A percentile compares a stretch with the other conserved stretches of the same genome.
phyloP scores from a whole-genome alignment of 2,329 filamentous ascomycete genomes.

The Geosmithia flava region DNA sequence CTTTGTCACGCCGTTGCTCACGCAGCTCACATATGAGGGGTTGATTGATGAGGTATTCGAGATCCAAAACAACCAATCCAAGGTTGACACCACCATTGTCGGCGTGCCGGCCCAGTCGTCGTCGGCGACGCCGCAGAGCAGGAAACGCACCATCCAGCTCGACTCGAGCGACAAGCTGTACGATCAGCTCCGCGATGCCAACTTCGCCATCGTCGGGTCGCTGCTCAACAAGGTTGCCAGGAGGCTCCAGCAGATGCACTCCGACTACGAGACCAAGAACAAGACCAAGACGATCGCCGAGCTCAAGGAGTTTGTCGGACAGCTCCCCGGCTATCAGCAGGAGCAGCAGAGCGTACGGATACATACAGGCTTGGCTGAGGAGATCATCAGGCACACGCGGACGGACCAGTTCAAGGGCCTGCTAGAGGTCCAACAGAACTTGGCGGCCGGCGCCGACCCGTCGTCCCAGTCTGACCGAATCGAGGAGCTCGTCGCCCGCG shows the following conservation, averaged over 20 bases:
- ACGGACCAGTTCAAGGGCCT: constrained; percentile 80
- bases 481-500: constrained; percentile 86
- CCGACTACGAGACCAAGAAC: constrained; percentile 84
- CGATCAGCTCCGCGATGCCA: constrained; percentile 75
- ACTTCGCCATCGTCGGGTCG: constrained; percentile 88
- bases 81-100: constrained; percentile 82
- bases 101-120: constrained; percentile 57
- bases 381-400: constrained; percentile 86
- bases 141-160: constrained; percentile 78
- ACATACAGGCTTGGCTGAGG: constrained; percentile 85
- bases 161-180: constrained; percentile 87
- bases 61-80: constrained; percentile 84
- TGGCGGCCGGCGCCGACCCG: constrained; percentile 82
- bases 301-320: constrained; percentile 88
- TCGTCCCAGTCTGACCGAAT: constrained; percentile 82
- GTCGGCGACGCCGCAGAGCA: constrained; percentile 43
- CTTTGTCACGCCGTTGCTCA: constrained; percentile 81
- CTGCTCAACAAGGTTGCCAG: constrained; percentile 84
- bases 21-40: constrained; percentile 93
- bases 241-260: constrained; percentile 68
- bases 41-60: constrained; percentile 88
- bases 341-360: constrained; percentile 89
- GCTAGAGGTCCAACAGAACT: constrained; percentile 89
- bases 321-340: constrained; percentile 80
- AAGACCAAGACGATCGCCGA: constrained; percentile 80